phyloP scores from a whole-genome alignment of 768 basidiomycete genomes.

The Strobilomyces echinocephalus region DNA sequence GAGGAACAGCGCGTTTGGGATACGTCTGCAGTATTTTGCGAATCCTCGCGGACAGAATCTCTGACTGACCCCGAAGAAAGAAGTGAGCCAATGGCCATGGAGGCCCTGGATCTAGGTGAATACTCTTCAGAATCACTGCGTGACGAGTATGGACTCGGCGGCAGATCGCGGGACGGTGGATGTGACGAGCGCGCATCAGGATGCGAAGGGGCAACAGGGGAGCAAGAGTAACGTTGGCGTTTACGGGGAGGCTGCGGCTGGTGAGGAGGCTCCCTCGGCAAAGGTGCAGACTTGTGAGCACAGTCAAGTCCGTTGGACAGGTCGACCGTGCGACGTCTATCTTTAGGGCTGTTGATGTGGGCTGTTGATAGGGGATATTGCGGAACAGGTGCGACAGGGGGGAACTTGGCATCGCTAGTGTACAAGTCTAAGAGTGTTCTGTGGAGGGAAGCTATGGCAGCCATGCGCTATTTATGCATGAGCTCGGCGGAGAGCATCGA shows the following conservation, averaged over 20 bases:
- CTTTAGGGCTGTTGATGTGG: slow-evolving; percentile 23
- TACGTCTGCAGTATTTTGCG: slow-evolving; percentile 19
- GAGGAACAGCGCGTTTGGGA: slow-evolving; percentile 16
- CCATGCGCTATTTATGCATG: slow-evolving; percentile 50
- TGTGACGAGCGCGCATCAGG: slow-evolving; percentile 28
- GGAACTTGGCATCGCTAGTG: slow-evolving; percentile 26
- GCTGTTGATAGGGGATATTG: slow-evolving; percentile 39
- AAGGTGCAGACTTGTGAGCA: slow-evolving; percentile 4
- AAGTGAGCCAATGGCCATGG: slow-evolving; percentile 78
- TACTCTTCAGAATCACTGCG: slow-evolving; percentile 64
- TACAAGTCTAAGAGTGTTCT: slow-evolving; percentile 65
- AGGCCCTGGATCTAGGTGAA: slow-evolving; percentile 65
- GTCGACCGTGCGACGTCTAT: slow-evolving; percentile 17
- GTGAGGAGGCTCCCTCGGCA: slow-evolving; percentile 28
- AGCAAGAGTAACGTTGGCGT: slow-evolving; percentile 59
- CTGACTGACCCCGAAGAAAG: slow-evolving; percentile 44
- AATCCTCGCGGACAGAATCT: slow-evolving; percentile 26
- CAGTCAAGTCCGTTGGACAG: slow-evolving; percentile 15
- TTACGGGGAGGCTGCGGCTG: slow-evolving; percentile 48
- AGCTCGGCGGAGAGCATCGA: slow-evolving; percentile 5
- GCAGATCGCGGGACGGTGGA: slow-evolving; percentile 45
- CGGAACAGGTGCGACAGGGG: slow-evolving; percentile 22
- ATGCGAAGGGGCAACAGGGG: slow-evolving; percentile 45
- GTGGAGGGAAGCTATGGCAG: slow-evolving; percentile 66
- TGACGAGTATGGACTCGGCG: slow-evolving; percentile 71